Conservation (phyloP, 352 stramenopile genomes). For the Phytophthora fragariae region DNA sequence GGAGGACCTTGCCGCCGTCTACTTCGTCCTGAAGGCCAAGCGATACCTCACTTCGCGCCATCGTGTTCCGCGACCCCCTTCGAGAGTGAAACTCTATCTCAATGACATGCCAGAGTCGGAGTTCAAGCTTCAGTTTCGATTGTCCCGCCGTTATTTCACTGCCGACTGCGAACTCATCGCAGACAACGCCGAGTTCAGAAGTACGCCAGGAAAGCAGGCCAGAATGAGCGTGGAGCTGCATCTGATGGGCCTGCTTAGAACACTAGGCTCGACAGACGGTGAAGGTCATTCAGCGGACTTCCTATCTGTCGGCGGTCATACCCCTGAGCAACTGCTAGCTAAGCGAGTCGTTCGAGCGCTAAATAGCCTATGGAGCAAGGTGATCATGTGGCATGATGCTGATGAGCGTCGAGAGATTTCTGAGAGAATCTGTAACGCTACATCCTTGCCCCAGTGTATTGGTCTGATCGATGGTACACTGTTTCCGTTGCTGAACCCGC, state of each 20-base stretch:
- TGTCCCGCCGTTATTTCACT: background rate
- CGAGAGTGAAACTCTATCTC: background rate
- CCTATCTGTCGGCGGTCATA: too few species aligned
- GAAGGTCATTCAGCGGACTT: too few species aligned
- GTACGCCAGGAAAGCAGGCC: background rate
- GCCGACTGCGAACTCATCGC: background rate
- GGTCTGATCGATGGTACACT: background rate
- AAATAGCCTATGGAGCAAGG: too few species aligned
- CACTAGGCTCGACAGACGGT: too few species aligned
- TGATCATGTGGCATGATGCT: background rate
- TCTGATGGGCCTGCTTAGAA: background rate
- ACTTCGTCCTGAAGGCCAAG: background rate
- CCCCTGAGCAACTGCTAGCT: too few species aligned
- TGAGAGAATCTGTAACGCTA: background rate
- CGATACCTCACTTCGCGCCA: background rate
- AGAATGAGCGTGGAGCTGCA: background rate
- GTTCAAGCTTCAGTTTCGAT: background rate
- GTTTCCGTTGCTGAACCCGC: background rate
- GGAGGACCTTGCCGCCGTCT: background rate
- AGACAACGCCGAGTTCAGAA: background rate
- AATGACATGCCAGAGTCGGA: background rate
- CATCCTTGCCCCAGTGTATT: background rate
- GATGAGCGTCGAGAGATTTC: background rate
- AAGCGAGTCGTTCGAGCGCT: too few species aligned
- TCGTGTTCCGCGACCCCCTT: background rate